A percentile compares a stretch with the other conserved stretches of the same genome.
These are phyloP conservation scores for Pseudovirgaria hyperparasitica DNA, from an alignment of 2,329 filamentous ascomycete species.

Conservation along the genomic window DNA sequence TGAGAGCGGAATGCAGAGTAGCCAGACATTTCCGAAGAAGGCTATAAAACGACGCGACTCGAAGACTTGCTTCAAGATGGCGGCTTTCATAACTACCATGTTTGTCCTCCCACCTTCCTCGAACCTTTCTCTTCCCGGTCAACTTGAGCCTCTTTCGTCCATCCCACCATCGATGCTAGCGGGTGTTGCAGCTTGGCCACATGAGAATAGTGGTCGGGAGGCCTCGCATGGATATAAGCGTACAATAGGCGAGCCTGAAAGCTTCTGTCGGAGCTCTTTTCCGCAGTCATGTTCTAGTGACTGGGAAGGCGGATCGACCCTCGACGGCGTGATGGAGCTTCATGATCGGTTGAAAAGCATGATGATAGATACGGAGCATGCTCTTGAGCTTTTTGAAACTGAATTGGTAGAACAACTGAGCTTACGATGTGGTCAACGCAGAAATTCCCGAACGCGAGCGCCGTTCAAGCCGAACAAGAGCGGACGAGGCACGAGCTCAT, in stretches of 20 bases:
- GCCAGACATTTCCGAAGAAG: too few species aligned
- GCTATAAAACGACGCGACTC: too few species aligned
- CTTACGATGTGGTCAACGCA: constrained; percentile 31
- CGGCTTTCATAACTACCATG: constrained; percentile 66
- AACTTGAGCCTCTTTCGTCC: too few species aligned
- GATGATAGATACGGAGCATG: constrained; percentile 4
- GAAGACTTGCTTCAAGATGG: too few species aligned
- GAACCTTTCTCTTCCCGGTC: too few species aligned
- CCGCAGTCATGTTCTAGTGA: not conserved
- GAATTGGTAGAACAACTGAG: constrained; percentile 5
- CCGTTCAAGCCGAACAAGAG: constrained; percentile 81
- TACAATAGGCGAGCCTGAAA: too few species aligned
- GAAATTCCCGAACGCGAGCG: constrained; percentile 76
- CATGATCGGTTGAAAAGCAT: not conserved
- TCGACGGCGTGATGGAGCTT: not conserved
- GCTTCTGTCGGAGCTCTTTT: too few species aligned
- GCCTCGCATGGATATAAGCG: too few species aligned
- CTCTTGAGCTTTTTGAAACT: constrained; percentile 1
- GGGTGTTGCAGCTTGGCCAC: too few species aligned
- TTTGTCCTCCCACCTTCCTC: constrained; percentile 44
- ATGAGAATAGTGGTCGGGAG: too few species aligned
- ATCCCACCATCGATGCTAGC: too few species aligned
- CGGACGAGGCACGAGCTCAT: constrained; percentile 76
- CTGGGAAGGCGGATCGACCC: not conserved
- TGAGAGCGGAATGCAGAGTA: too few species aligned